phyloP scores from a whole-genome alignment of 2,329 filamentous ascomycete genomes.

The Pseudofabraea citricarpa region DNA sequence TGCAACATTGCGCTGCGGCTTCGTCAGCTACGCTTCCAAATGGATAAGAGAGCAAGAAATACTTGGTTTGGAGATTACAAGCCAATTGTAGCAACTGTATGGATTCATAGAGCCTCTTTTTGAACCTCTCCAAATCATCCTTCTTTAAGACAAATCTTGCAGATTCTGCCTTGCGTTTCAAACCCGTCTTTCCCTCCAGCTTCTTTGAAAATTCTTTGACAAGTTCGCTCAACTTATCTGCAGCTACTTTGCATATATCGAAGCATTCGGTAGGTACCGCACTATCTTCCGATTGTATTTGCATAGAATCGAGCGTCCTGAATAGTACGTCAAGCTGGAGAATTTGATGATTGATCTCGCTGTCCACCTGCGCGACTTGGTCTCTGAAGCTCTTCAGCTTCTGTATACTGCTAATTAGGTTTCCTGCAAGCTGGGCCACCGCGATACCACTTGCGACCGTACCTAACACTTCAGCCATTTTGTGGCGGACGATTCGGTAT shows the following conservation, averaged over 20 bases:
- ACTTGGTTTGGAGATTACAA: not conserved
- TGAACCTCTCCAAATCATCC: conserved; percentile 8
- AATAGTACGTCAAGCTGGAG: conserved; percentile 8
- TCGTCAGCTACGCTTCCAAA: too few relatives aligned
- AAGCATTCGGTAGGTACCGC: conserved; percentile 2
- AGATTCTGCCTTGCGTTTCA: conserved; percentile 6
- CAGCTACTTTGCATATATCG: conserved; percentile 7
- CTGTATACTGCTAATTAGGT: conserved; percentile 5
- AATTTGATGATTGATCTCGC: conserved; percentile 6
- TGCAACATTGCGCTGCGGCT: too few relatives aligned
- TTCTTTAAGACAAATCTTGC: conserved; percentile 7
- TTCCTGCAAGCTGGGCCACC: conserved; percentile 6
- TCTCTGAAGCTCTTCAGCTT: conserved; percentile 13
- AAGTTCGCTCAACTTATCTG: conserved; percentile 1
- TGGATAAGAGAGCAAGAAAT: not conserved
- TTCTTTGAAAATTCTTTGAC: conserved; percentile 3
- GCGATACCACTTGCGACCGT: conserved; percentile 5
- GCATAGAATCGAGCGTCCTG: conserved; percentile 4
- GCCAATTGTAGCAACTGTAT: conserved; percentile 4
- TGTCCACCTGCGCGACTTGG: conserved; percentile 10
- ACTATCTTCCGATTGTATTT: conserved; percentile 1
- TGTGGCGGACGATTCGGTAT: too few relatives aligned
- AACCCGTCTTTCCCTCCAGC: conserved; percentile 4
- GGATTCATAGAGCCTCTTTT: conserved; percentile 6
- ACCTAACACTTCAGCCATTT: conserved; percentile 8